These are phyloP conservation scores for Boehmeria nivea DNA, from an alignment of 306 rosid species.

Conservation along the genomic window DNA sequence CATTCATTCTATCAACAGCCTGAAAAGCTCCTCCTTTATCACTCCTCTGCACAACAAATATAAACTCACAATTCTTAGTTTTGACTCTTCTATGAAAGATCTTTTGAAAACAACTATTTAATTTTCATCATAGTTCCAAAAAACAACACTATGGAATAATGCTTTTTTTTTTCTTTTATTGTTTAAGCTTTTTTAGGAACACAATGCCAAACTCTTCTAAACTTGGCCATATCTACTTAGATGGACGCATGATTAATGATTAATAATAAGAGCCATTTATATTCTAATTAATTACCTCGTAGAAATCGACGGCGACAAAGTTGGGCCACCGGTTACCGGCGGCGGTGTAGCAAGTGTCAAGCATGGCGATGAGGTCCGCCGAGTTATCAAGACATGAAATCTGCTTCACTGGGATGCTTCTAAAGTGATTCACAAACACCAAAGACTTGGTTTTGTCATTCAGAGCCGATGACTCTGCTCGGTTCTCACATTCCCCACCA, in stretches of 20 bases:
- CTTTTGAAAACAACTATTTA: no score
- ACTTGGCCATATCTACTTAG: no score
- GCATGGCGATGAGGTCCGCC: conserved; percentile 44
- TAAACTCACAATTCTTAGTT: no score
- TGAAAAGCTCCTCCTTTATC: conserved; percentile 82
- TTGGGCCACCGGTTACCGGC: conserved; percentile 80
- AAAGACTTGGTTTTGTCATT: conserved; percentile 66
- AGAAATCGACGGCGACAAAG: conserved; percentile 62
- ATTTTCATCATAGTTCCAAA: no score
- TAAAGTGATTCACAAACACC: conserved; percentile 67
- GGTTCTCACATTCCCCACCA: conserved; percentile 59
- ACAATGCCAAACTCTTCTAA: no score
- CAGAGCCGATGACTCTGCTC: conserved; percentile 65
- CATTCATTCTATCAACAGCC: conserved; percentile 68
- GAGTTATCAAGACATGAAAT: conserved; percentile 48
- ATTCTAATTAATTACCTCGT: conserved; percentile 53
- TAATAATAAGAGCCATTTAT: no score
- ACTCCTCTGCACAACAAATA: conserved; percentile 68
- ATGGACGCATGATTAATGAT: no score
- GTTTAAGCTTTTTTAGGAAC: no score
- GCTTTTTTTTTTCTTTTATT: no score
- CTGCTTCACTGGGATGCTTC: conserved; percentile 42
- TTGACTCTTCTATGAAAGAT: no score
- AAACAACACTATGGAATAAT: no score
- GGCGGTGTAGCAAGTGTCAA: conserved; percentile 54